These are phyloP conservation scores for Panus rudis DNA, from an alignment of 768 basidiomycete species.

Conservation along the genomic window DNA sequence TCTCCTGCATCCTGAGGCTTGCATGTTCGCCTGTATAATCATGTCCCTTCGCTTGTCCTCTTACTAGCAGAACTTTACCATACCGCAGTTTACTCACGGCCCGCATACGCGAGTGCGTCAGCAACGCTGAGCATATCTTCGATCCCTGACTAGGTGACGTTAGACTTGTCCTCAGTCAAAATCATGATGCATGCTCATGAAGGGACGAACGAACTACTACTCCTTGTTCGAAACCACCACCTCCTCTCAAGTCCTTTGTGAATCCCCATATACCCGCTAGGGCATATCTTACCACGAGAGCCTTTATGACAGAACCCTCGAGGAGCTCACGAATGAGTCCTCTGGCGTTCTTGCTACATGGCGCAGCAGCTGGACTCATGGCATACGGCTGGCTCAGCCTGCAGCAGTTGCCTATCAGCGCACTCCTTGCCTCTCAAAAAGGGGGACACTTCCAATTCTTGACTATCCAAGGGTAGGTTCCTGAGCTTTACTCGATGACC, in stretches of 20 bases:
- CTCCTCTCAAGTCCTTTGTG: not conserved
- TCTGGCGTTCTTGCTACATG: slow-evolving; percentile 24
- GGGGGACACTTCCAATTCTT: slow-evolving; percentile 69
- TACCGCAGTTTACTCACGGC: too few relatives aligned
- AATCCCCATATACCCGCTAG: not conserved
- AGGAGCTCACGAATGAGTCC: slow-evolving; percentile 9
- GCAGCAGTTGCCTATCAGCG: slow-evolving; percentile 12
- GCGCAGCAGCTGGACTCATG: slow-evolving; percentile 26
- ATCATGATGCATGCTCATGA: too few relatives aligned
- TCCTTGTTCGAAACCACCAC: slow-evolving; percentile 1
- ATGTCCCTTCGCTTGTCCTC: too few relatives aligned
- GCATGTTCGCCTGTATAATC: too few relatives aligned
- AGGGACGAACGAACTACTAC: too few relatives aligned
- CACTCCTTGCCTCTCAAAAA: slow-evolving; percentile 36
- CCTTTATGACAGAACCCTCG: not conserved
- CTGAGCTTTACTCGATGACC: too few relatives aligned
- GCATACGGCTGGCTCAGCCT: slow-evolving; percentile 28
- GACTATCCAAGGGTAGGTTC: slow-evolving; percentile 67
- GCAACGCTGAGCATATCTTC: too few relatives aligned
- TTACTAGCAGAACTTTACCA: too few relatives aligned
- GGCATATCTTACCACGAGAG: not conserved
- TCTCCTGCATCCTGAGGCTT: too few relatives aligned
- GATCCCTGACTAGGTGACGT: too few relatives aligned
- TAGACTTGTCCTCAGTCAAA: too few relatives aligned
- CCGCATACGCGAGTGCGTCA: too few relatives aligned